Evolutionary conservation across 2,329 filamentous ascomycete genomes (phyloP).

Genomic region (Tolypocladium ophioglossoides): DNA sequence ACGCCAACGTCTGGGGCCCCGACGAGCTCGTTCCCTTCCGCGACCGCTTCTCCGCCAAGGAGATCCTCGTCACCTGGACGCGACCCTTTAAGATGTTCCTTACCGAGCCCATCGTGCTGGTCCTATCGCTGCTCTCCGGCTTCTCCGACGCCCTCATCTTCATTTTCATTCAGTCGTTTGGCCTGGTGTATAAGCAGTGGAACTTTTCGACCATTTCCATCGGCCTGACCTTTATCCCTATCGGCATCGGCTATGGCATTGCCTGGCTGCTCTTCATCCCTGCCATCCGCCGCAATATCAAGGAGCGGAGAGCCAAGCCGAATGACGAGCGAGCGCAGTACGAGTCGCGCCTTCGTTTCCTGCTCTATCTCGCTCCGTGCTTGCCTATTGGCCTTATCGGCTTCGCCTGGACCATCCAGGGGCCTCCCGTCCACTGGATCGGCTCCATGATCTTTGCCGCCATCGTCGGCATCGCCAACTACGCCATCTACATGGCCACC

Average conservation of each 20-base stretch:
- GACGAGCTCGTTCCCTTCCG: constrained; percentile 56
- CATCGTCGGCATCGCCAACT: constrained; percentile 64
- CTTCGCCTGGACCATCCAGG: constrained; percentile 58
- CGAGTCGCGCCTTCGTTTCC: constrained; percentile 54
- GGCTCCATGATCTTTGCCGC: constrained; percentile 53
- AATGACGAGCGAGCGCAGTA: constrained; percentile 52
- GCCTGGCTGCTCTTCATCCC: constrained; percentile 50
- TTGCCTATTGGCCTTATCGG: constrained; percentile 58
- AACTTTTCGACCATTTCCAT: constrained; percentile 44
- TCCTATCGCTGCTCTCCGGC: constrained; percentile 58
- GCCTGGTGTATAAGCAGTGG: constrained; percentile 59
- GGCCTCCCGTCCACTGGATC: constrained; percentile 56
- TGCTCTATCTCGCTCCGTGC: constrained; percentile 50
- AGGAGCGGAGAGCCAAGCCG: constrained; percentile 37
- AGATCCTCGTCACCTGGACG: constrained; percentile 45
- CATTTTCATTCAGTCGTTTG: constrained; percentile 65
- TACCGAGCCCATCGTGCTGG: constrained; percentile 63
- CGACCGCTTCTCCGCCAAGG: constrained; percentile 46
- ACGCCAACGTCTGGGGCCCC: constrained; percentile 58
- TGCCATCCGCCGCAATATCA: constrained; percentile 42
- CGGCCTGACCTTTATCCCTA: constrained; percentile 53
- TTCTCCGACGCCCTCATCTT: constrained; percentile 70
- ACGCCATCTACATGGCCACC: constrained; percentile 64
- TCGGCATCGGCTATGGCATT: constrained; percentile 55
- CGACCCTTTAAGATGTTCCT: constrained; percentile 65